Evolutionary conservation across 768 basidiomycete genomes (phyloP).

Genomic region (Kwoniella pini): DNA sequence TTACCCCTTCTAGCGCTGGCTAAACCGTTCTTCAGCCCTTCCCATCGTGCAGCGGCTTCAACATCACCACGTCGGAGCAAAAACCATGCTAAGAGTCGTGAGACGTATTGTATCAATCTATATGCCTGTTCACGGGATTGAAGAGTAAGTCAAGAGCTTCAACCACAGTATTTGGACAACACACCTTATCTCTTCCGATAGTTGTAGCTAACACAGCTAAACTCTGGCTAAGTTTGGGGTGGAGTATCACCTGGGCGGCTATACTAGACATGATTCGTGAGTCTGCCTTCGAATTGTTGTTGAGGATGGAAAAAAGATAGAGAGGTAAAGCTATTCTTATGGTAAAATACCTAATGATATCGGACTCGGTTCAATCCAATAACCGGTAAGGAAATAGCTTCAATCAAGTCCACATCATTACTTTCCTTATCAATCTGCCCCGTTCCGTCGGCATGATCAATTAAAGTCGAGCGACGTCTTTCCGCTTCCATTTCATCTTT

Average conservation of each 20-base stretch:
- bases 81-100: conserved; percentile 85
- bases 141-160: background rate
- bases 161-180: conserved; percentile 9
- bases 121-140: conserved; percentile 64
- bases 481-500: background rate
- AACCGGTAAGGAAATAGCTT: background rate
- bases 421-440: background rate
- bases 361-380: background rate
- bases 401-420: conserved; percentile 2
- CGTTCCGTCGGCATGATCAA: conserved; percentile 1
- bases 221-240: conserved; percentile 73
- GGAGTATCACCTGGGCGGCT: conserved; percentile 68
- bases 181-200: conserved; percentile 85
- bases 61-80: conserved; percentile 70
- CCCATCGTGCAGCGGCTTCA: conserved; percentile 71
- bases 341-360: too few species aligned
- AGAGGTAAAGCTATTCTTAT: too few species aligned
- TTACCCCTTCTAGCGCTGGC: conserved; percentile 81
- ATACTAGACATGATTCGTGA: conserved; percentile 41
- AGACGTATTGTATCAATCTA: conserved; percentile 84
- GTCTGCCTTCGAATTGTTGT: background rate
- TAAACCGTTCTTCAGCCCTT: conserved; percentile 80
- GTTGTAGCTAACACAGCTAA: conserved; percentile 80
- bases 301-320: background rate
- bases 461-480: background rate